Evolutionary conservation across 1,139 yeast genomes (phyloP).

Genomic region (Debaryomyces sp.): DNA sequence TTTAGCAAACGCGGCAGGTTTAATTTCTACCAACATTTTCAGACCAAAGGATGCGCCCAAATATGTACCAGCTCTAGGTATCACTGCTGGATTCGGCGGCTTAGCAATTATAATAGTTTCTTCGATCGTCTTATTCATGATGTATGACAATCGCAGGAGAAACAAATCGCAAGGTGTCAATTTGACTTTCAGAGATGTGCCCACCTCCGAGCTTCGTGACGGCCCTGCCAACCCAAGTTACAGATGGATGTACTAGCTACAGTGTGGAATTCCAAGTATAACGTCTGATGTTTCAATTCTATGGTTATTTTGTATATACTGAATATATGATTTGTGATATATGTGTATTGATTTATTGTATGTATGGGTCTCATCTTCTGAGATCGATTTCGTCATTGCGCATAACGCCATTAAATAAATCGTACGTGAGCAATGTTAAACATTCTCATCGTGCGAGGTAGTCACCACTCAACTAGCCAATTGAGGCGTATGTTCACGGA

Average conservation of each 20-base stretch:
- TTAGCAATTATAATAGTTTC: slow-evolving; percentile 26
- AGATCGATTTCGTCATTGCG: not conserved
- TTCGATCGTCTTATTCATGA: slow-evolving; percentile 30
- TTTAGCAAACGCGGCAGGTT: slow-evolving; percentile 36
- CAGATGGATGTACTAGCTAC: slow-evolving; percentile 47
- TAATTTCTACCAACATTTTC: slow-evolving; percentile 34
- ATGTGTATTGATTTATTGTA: not conserved
- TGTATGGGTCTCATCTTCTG: not conserved
- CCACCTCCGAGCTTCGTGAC: slow-evolving; percentile 44
- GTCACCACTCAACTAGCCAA: not conserved
- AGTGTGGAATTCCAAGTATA: not conserved
- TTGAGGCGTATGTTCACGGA: not conserved
- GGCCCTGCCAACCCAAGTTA: slow-evolving; percentile 50
- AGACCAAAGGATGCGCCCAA: slow-evolving; percentile 33
- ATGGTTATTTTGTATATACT: slow-evolving; percentile 1
- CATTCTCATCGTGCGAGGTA: not conserved
- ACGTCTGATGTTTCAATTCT: not conserved
- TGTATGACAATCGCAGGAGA: slow-evolving; percentile 44
- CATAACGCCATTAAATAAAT: not conserved
- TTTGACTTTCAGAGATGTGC: slow-evolving; percentile 44
- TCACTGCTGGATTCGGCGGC: slow-evolving; percentile 39
- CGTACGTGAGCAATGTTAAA: not conserved
- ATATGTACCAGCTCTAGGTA: slow-evolving; percentile 33
- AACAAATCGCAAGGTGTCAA: slow-evolving; percentile 44
- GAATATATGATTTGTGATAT: not conserved